Percentiles rank a stretch among this genome's conserved stretches.
Conservation (phyloP, 2,329 filamentous ascomycete species). For the Pyricularia sp. region DNA sequence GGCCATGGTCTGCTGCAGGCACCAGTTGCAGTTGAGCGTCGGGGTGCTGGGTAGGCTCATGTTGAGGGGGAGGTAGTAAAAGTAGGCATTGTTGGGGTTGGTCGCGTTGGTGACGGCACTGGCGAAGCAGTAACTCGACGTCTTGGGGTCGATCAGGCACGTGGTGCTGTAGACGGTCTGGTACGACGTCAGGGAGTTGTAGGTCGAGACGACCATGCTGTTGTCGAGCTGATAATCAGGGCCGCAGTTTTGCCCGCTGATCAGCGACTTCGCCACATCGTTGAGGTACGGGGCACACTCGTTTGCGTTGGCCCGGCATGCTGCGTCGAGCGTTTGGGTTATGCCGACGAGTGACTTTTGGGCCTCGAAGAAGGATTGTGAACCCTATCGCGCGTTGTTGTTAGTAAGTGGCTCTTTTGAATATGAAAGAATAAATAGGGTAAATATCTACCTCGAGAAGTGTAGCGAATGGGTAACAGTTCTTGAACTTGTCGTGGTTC, state of each 20-base stretch:
- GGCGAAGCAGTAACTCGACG: conserved; percentile 69
- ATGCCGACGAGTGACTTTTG: conserved; percentile 62
- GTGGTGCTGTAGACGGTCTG: conserved; percentile 68
- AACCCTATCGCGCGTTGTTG: conserved; percentile 48
- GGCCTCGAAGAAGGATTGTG: conserved; percentile 73
- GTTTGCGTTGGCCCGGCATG: conserved; percentile 60
- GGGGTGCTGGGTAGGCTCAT: conserved; percentile 55
- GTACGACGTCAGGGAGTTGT: conserved; percentile 69
- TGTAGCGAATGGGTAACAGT: conserved; percentile 77
- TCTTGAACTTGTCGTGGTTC: conserved; percentile 53
- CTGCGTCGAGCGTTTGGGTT: conserved; percentile 67
- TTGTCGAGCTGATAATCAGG: conserved; percentile 60
- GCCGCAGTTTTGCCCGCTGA: conserved; percentile 54
- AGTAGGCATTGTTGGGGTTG: conserved; percentile 62
- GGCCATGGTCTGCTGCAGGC: conserved; percentile 71
- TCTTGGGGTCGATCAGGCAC: conserved; percentile 61
- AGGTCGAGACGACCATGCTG: conserved; percentile 62
- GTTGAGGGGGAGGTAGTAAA: conserved; percentile 82
- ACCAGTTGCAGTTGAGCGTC: conserved; percentile 66
- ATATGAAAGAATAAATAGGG: not conserved
- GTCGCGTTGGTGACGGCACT: conserved; percentile 71
- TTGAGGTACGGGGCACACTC: conserved; percentile 59
- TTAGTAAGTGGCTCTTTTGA: not conserved
- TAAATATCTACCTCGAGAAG: conserved; percentile 61
- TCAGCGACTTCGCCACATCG: conserved; percentile 56